phyloP scores from a whole-genome alignment of 495 filamentous ascomycete genomes.

The Daldinia loculata region DNA sequence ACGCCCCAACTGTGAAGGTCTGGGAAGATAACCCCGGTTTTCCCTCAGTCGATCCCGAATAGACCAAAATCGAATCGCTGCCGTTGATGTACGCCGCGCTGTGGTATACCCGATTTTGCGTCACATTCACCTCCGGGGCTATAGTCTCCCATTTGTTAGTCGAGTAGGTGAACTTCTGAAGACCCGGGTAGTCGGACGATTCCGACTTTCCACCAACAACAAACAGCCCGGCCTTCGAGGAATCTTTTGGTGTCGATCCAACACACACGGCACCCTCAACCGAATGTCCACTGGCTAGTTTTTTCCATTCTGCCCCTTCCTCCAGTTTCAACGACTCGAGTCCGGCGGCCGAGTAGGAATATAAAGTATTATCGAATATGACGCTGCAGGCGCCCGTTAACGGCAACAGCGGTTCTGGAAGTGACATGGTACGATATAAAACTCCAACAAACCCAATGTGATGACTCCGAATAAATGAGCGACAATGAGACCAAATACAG shows the following conservation, averaged over 20 bases:
- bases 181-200: constrained; percentile 69
- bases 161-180: constrained; percentile 86
- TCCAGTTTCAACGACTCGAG: constrained; percentile 78
- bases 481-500: constrained; percentile 25
- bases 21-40: constrained; percentile 65
- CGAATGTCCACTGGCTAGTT: constrained; percentile 67
- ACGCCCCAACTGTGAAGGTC: constrained; percentile 77
- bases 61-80: constrained; percentile 78
- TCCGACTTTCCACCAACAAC: constrained; percentile 79
- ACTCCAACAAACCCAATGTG: constrained; percentile 20
- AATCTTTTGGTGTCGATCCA: constrained; percentile 65
- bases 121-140: constrained; percentile 58
- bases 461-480: constrained; percentile 14
- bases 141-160: constrained; percentile 79
- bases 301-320: constrained; percentile 74
- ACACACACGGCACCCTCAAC: constrained; percentile 84
- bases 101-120: constrained; percentile 76
- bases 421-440: constrained; percentile 59
- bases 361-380: constrained; percentile 83
- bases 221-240: constrained; percentile 70
- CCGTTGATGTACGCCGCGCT: constrained; percentile 77
- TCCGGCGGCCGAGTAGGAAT: constrained; percentile 77
- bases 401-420: constrained; percentile 69
- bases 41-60: constrained; percentile 75
- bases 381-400: constrained; percentile 83